These are phyloP conservation scores for Tolypocladium capitatum DNA, from an alignment of 2,329 filamentous ascomycete genomes.

Conservation along the genomic window DNA sequence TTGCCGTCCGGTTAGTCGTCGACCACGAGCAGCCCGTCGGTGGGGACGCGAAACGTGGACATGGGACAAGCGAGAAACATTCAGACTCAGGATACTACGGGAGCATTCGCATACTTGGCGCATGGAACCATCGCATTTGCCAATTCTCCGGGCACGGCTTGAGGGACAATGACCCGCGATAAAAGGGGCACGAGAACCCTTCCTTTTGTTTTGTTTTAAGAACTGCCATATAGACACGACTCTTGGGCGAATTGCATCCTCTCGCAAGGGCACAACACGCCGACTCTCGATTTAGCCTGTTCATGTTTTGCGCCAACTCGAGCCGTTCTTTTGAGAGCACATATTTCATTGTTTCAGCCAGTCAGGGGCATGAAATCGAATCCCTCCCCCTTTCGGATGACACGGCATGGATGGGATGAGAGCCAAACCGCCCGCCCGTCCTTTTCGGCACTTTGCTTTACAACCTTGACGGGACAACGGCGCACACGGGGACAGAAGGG, in stretches of 20 bases:
- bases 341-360: conserved; percentile 3
- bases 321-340: background rate
- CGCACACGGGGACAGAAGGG: background rate
- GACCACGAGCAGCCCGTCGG: background rate
- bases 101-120: conserved; percentile 19
- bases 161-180: conserved; percentile 5
- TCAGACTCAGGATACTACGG: conserved; percentile 2
- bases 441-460: background rate
- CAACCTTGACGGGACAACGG: background rate
- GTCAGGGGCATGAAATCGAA: background rate
- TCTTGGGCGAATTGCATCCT: conserved; percentile 13
- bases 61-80: background rate
- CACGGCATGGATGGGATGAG: background rate
- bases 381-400: background rate
- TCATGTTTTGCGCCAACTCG: conserved; percentile 1
- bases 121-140: conserved; percentile 13
- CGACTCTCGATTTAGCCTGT: conserved; percentile 3
- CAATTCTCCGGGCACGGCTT: conserved; percentile 9
- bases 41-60: background rate
- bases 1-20: conserved; percentile 2
- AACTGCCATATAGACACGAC: conserved; percentile 17
- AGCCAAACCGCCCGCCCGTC: background rate
- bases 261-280: background rate
- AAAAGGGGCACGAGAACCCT: conserved; percentile 8
- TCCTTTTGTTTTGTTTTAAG: background rate